Conservation (phyloP, 106 monocot genomes). For the Dioscorea alata region DNA sequence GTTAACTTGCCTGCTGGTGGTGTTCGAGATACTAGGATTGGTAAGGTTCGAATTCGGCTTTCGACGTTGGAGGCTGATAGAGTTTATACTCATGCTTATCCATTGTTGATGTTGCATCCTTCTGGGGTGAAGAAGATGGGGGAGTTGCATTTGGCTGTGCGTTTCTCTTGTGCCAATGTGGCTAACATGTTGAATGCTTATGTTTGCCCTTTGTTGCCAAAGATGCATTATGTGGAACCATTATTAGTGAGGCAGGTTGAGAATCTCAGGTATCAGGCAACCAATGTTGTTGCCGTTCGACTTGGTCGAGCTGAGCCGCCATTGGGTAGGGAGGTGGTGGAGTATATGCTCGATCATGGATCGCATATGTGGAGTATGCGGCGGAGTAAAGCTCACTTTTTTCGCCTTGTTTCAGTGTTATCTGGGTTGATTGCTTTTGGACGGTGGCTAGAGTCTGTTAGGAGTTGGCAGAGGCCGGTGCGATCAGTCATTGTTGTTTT, state of each 20-base stretch:
- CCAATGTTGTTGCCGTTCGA: conserved; percentile 51
- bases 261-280: conserved; percentile 59
- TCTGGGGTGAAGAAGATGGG: conserved; percentile 89
- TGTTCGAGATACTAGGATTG: conserved; percentile 35
- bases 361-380: conserved; percentile 85
- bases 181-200: conserved; percentile 64
- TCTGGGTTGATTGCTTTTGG: conserved; percentile 29
- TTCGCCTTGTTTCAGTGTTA: conserved; percentile 59
- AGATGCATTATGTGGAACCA: conserved; percentile 75
- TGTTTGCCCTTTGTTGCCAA: conserved; percentile 52
- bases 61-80: conserved; percentile 62
- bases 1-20: background rate
- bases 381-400: conserved; percentile 85
- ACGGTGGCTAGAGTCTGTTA: conserved; percentile 40
- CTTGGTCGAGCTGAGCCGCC: conserved; percentile 73
- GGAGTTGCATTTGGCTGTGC: conserved; percentile 69
- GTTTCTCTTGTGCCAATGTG: conserved; percentile 50
- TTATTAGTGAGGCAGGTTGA: conserved; percentile 53
- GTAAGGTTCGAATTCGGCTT: conserved; percentile 70
- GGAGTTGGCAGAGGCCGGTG: conserved; percentile 54
- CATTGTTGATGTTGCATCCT: conserved; percentile 57
- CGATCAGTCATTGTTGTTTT: conserved; percentile 19
- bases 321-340: conserved; percentile 64
- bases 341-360: conserved; percentile 74
- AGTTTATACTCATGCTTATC: conserved; percentile 76